Conservation (phyloP, 768 basidiomycete genomes). For the Mrakia blollopis region DNA sequence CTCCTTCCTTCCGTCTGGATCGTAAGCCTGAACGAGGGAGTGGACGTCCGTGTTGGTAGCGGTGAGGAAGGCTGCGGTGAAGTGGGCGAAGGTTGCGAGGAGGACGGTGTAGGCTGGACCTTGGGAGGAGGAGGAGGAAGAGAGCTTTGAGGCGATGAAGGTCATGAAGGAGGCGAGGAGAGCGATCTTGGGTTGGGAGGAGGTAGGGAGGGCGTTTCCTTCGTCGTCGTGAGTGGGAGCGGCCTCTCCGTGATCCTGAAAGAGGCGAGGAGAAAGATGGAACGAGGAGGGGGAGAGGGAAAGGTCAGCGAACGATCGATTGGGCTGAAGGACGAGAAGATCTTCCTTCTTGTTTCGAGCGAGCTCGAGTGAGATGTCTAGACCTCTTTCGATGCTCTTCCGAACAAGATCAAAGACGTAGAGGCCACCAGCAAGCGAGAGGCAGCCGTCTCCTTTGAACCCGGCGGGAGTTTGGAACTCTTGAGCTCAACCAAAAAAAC, state of each 20-base stretch:
- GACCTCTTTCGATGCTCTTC: not conserved
- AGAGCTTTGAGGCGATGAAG: conserved; percentile 62
- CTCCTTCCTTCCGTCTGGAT: conserved; percentile 66
- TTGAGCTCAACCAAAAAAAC: not conserved
- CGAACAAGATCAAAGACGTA: too few species aligned
- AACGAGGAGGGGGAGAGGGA: not conserved
- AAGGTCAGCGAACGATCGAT: conserved; percentile 20
- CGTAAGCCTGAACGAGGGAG: conserved; percentile 67
- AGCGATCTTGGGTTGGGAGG: conserved; percentile 63
- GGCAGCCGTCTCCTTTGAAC: too few species aligned
- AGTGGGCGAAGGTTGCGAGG: conserved; percentile 66
- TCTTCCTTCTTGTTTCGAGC: not conserved
- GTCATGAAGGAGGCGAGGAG: conserved; percentile 77
- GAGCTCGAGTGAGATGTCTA: too few species aligned
- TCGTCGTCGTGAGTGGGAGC: conserved; percentile 52
- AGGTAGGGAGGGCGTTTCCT: conserved; percentile 44
- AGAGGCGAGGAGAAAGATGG: conserved; percentile 38
- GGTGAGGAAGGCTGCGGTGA: conserved; percentile 66
- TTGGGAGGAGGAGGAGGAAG: conserved; percentile 48
- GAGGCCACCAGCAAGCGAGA: too few species aligned
- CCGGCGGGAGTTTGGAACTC: too few species aligned
- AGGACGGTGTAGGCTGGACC: conserved; percentile 56
- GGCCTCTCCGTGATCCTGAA: conserved; percentile 45
- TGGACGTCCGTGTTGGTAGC: conserved; percentile 67
- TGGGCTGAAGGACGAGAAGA: not conserved